Base-by-base conservation (phyloP, 2,329 filamentous ascomycete species). In the Pleochaeta shiraiana region DNA sequence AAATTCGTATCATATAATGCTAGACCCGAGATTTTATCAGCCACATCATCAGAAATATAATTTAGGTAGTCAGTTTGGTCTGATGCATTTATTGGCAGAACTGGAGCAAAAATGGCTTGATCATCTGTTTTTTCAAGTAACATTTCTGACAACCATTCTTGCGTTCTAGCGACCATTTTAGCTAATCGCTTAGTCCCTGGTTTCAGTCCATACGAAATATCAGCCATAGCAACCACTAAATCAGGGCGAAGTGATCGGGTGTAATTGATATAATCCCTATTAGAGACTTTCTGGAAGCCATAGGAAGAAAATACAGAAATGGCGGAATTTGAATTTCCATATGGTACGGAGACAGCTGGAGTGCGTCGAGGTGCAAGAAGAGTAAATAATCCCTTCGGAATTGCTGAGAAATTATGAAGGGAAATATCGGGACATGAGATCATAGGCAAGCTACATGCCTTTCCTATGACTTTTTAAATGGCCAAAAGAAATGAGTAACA, bases 101-200 rank as follows among this genome's bases (percentile, higher is more conserved):
- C 77, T 0, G 84, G 83, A 2, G 85, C 79, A 74, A 87, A 82
- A 68, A 86, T 74, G 3, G 77, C 74, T 30, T 72, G 69, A 21
- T 71, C 70, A 30, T 67, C 68, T n/a, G 71, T 68, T 24, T 73
- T 72, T 24, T 70, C 66, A 12, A 73, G 74, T 39, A 90, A 77
- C 63, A 90, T 83, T 67, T 87, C 81, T 28, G 83, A 81, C 21
- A 92, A 77, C 89, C 90, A 97, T 43, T 82, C 80, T 72, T 93
- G 87, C 0, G 89, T 95, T 65, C 92, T 81, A 71, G 93, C 90
- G 28, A 84, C 85, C 84, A 95, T 96, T 71, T 88, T 90, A 39
- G 83, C 79, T 59, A 87, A 82, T 57, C 91, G 81, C 75, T 95
- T 95, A 11, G 79, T 76, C 2, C 85, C 82, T 0, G 87, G 81